Conservation (phyloP, 164 flowering plant species). For the Nelumbo lutea region DNA sequence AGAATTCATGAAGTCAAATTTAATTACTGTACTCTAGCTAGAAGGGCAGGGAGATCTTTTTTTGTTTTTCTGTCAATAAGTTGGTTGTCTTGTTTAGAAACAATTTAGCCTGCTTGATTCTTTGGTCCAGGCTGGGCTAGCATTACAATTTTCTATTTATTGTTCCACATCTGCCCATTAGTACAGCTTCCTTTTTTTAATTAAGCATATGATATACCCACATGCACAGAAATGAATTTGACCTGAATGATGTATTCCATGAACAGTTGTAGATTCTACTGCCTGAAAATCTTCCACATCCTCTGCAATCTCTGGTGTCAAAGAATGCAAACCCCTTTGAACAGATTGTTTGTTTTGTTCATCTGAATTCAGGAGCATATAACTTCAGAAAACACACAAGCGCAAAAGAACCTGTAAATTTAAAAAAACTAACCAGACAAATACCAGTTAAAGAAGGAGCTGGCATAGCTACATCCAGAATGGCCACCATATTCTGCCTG, state of each 20-base stretch:
- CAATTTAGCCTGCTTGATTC: no score
- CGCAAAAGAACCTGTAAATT: background rate
- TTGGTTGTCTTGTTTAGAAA: no score
- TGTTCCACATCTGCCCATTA: no score
- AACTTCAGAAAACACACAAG: background rate
- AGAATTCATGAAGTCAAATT: no score
- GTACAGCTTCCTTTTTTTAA: no score
- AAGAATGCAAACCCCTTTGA: slow-evolving; percentile 47
- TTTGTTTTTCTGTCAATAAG: no score
- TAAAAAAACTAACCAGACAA: slow-evolving; percentile 1
- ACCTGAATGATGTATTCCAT: slow-evolving; percentile 73
- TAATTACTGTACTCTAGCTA: no score
- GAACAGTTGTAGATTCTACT: slow-evolving; percentile 47
- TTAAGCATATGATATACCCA: no score
- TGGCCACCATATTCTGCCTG: slow-evolving; percentile 68
- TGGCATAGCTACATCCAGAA: slow-evolving; percentile 83
- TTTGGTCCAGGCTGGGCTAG: no score
- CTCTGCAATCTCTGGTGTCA: slow-evolving; percentile 70
- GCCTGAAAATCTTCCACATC: slow-evolving; percentile 60
- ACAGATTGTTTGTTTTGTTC: slow-evolving; percentile 28
- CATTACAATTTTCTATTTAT: no score
- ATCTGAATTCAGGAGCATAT: slow-evolving; percentile 29
- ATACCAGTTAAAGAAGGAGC: slow-evolving; percentile 68
- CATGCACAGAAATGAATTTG: background rate
- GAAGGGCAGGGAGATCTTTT: no score